Evolutionary conservation across 805 yeast genomes (phyloP).

Genomic region (Candida loeiensis): DNA sequence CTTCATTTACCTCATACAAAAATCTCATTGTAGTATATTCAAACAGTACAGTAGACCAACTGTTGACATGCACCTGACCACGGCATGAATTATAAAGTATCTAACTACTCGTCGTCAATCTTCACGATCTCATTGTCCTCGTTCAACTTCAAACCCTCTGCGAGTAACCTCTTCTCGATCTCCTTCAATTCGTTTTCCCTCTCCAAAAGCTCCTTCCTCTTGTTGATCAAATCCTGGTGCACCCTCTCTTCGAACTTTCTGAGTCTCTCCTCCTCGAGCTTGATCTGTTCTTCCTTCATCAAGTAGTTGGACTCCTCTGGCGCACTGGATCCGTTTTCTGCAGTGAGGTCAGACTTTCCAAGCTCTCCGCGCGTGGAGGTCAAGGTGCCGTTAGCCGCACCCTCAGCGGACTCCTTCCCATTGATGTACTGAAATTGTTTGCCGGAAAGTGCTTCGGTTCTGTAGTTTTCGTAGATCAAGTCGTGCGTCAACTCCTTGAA

Average conservation of each 20-base stretch:
- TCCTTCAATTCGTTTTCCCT: slow-evolving; percentile 83
- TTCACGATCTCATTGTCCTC: slow-evolving; percentile 35
- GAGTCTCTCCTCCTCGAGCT: slow-evolving; percentile 84
- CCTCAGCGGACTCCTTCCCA: slow-evolving; percentile 14
- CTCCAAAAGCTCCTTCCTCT: slow-evolving; percentile 77
- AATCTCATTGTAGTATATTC: neutral
- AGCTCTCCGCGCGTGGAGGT: slow-evolving; percentile 9
- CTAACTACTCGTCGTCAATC: slow-evolving; percentile 17
- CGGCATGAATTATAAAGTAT: neutral
- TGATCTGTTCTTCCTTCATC: slow-evolving; percentile 84
- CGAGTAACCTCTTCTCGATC: slow-evolving; percentile 66
- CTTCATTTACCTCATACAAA: neutral
- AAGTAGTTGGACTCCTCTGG: slow-evolving; percentile 25
- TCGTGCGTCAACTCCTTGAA: slow-evolving; percentile 88
- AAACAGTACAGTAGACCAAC: neutral
- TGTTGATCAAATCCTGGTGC: slow-evolving; percentile 76
- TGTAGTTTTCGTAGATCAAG: slow-evolving; percentile 79
- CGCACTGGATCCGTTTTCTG: slow-evolving; percentile 3
- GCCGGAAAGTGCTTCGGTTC: slow-evolving; percentile 80
- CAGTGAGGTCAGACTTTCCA: neutral
- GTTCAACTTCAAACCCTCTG: slow-evolving; percentile 48
- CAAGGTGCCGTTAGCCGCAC: slow-evolving; percentile 1
- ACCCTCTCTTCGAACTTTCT: slow-evolving; percentile 84
- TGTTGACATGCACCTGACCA: neutral
- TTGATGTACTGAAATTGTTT: slow-evolving; percentile 44